phyloP scores from a whole-genome alignment of 345 rosid genomes.

The Erodium maritimum region DNA sequence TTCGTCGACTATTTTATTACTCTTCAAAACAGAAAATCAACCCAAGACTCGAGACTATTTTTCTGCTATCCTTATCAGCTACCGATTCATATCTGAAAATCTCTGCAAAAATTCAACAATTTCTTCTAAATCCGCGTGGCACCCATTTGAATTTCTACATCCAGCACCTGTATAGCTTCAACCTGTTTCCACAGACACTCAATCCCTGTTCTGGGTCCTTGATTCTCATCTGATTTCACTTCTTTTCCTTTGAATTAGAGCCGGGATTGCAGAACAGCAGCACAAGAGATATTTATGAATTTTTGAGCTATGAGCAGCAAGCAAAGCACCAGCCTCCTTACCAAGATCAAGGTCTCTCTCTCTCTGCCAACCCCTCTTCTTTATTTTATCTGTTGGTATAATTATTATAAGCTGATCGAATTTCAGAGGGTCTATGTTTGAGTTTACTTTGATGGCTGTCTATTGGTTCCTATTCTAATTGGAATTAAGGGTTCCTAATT shows the following conservation, averaged over 20 bases:
- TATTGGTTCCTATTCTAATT: too few species aligned
- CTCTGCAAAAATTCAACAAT: not conserved
- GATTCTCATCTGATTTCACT: not conserved
- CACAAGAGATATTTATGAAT: not conserved
- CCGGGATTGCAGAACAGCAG: not conserved
- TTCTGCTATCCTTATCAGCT: not conserved
- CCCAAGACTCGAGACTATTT: not conserved
- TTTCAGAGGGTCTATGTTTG: too few species aligned
- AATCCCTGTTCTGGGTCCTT: not conserved
- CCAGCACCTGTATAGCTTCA: not conserved
- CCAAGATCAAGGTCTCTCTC: constrained; percentile 30
- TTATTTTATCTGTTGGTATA: not conserved
- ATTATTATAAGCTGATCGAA: not conserved
- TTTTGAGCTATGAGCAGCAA: constrained; percentile 1
- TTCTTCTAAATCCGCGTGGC: not conserved
- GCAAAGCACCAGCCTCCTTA: constrained; percentile 8
- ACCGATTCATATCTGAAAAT: not conserved
- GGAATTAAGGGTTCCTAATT: too few species aligned
- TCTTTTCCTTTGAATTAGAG: not conserved
- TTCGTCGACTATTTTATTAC: not conserved
- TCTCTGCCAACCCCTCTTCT: too few species aligned
- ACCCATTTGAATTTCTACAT: not conserved
- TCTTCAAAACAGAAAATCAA: not conserved
- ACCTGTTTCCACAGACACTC: not conserved
- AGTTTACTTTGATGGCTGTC: too few species aligned